Base-by-base conservation (phyloP, 1,284 basidiomycete genomes). In the Puccinia sorghi region DNA sequence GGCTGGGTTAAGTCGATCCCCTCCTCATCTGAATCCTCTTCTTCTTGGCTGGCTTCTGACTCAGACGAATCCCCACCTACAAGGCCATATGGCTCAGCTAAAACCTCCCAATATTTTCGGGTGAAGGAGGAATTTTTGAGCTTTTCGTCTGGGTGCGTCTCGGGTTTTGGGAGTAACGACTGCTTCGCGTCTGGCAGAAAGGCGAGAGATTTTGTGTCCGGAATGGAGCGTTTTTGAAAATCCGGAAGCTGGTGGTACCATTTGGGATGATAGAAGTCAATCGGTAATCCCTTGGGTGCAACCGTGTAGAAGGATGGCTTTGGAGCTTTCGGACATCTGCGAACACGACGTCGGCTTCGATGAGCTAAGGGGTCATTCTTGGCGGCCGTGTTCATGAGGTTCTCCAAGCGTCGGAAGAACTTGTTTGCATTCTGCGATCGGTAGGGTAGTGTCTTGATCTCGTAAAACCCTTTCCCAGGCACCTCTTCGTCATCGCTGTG, bases 401-500 rank as follows among this genome's bases (percentile, higher is more conserved):
- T 17, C 50, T 75, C 72, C 41, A 75, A 66, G 11, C 32, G 37
- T 12, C 61, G 37, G 32, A 75, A 66, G 56, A 75, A 75, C 2
- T 25, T 17, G 48, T 54, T 75, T 2, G 72, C 72, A 13, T 75
- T 75, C 1, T 32, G 22, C 0, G 59, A 75, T 12, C 46, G 59
- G 56, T 75, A 75, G 2, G 57, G 59, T 11, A 75, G 46, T 3
- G 72, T 75, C 37, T 75, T 75, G 11, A 75, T 75, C n/a, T 50
- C n/a, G 22, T 64, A 75, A 22, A 73, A 57, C 1, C 57, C 54
- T 50, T 66, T 75, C 17, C 43, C 48, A 9, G 22, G n/a, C 3
- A 43, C 59, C 7, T 52, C 11, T 48, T 75, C 59, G 48, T 75
- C 72, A 52, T 75, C 27, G 27, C 72, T 75, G 72, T 75, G 72